Percentiles rank a stretch among this genome's conserved stretches.
Evolutionary conservation across 371 early-diverging fungal genomes (phyloP).

Genomic region (Lichtheimia corymbifera): DNA sequence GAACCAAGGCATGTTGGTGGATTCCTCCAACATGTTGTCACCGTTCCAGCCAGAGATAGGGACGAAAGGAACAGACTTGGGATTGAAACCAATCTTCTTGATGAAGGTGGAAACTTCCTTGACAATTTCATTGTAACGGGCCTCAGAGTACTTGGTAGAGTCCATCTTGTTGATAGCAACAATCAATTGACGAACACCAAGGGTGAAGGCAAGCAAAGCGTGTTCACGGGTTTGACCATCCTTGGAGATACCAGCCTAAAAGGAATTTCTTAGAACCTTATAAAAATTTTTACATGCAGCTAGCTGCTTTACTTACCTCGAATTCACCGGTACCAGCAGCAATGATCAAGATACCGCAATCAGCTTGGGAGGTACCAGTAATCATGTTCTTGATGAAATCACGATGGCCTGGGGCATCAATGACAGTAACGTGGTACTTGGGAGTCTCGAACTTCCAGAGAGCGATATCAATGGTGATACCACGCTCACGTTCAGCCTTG

Average conservation of each 20-base stretch:
- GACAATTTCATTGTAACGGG: slow-evolving; percentile 83
- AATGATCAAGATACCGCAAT: slow-evolving; percentile 86
- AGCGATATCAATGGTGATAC: slow-evolving; percentile 87
- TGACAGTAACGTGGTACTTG: slow-evolving; percentile 93
- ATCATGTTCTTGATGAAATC: slow-evolving; percentile 99
- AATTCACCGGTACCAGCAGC: slow-evolving; percentile 94
- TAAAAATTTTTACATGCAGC: too few species aligned
- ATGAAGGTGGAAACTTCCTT: slow-evolving; percentile 92
- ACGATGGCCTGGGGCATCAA: slow-evolving; percentile 99
- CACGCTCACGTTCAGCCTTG: slow-evolving; percentile 97
- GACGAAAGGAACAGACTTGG: slow-evolving; percentile 89
- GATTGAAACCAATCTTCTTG: slow-evolving; percentile 95
- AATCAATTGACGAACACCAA: slow-evolving; percentile 95
- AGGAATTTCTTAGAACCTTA: too few species aligned
- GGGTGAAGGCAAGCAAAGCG: slow-evolving; percentile 94
- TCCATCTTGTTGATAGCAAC: slow-evolving; percentile 98
- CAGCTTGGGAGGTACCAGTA: slow-evolving; percentile 91
- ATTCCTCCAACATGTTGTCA: slow-evolving; percentile 96
- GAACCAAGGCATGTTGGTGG: slow-evolving; percentile 95
- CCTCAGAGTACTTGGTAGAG: slow-evolving; percentile 34
- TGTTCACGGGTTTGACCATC: slow-evolving; percentile 98
- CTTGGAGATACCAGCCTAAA: slow-evolving; percentile 91
- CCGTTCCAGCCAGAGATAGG: slow-evolving; percentile 98
- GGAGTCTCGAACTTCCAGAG: slow-evolving; percentile 97
- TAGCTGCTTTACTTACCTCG: slow-evolving; percentile 46